Evolutionary conservation across 129 eudicot genomes (phyloP), one percentile per base, ranked within the genome.

Genomic region (Helianthus tuberosus): DNA sequence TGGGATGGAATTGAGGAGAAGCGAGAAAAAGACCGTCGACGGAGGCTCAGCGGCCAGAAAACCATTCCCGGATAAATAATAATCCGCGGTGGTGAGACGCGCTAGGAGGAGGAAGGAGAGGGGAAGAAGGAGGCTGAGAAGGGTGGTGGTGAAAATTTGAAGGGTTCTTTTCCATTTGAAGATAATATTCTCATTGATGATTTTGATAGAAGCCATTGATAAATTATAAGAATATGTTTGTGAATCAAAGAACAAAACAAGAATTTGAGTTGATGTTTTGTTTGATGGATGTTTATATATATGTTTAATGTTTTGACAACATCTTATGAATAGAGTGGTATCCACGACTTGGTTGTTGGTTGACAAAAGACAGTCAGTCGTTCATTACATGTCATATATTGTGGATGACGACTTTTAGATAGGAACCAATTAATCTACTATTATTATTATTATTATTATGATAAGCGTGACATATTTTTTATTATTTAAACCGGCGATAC

Each of bases 121-220:
- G 3, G 99, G 99, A 41, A 94, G 89, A 60, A 94, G 94, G 49
- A 94, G 96, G 86, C 91, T 83, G 55, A 95, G 97, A 61, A 89
- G 96, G 58, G 88, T 77, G 20, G 84, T 87, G 11, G 90, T 82
- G 60, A 95, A 65, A 11, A 86, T 44, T 11, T 87, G 92, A 54
- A 91, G 89, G 41, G 80, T 61, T 9, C 39, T 32, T 67, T 53
- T 75, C 43, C 80, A 53, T 8, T 78, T 78, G 43, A 78, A 62
- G 60, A 79, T 20, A 11, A 79, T 72, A 11, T 55, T 72, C 1
- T 64, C 72, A 12, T 15, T 73, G 17, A 65, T 47, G 29, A 39
- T 41, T 41, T 39, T 52, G 51, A 62, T n/a, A 32, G 60, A 49
- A 78, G 82, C 32, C 72, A 71, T 77, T 44, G 17, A 16, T 41